phyloP scores from a whole-genome alignment of 805 yeast genomes.

The Suhomyces prunicola region DNA sequence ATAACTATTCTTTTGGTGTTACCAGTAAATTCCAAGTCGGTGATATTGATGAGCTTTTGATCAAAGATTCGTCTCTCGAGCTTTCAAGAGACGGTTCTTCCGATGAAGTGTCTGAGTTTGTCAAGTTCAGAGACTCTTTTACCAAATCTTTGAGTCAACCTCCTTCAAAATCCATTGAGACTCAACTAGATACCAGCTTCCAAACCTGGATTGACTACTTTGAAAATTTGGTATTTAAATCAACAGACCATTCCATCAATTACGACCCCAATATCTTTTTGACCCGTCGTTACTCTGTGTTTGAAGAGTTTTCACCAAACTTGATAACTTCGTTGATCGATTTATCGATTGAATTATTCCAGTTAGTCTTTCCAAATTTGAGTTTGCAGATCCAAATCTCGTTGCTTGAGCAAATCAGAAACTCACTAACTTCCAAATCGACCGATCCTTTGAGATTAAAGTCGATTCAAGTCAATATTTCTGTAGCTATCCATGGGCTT shows the following conservation, averaged over 20 bases:
- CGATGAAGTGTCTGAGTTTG: conserved; percentile 9
- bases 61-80: conserved; percentile 15
- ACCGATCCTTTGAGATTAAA: conserved; percentile 30
- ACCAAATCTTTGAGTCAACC: conserved; percentile 9
- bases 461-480: conserved; percentile 59
- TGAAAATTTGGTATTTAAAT: conserved; percentile 20
- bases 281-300: conserved; percentile 22
- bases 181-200: conserved; percentile 14
- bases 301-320: conserved; percentile 22
- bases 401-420: conserved; percentile 73
- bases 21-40: conserved; percentile 44
- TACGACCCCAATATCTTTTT: conserved; percentile 32
- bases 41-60: conserved; percentile 34
- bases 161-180: conserved; percentile 20
- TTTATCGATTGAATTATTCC: conserved; percentile 72
- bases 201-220: conserved; percentile 32
- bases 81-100: conserved; percentile 7
- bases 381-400: conserved; percentile 82
- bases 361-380: conserved; percentile 64
- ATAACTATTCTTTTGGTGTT: conserved; percentile 50
- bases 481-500: conserved; percentile 61
- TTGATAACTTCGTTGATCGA: conserved; percentile 55
- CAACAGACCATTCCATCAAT: conserved; percentile 26
- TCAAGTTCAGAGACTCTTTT: conserved; percentile 10
- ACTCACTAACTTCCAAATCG: conserved; percentile 40